Evolutionary conservation across 2,329 filamentous ascomycete genomes (phyloP), one percentile per base, ranked within the genome.

Genomic region (Diaporthe citri): DNA sequence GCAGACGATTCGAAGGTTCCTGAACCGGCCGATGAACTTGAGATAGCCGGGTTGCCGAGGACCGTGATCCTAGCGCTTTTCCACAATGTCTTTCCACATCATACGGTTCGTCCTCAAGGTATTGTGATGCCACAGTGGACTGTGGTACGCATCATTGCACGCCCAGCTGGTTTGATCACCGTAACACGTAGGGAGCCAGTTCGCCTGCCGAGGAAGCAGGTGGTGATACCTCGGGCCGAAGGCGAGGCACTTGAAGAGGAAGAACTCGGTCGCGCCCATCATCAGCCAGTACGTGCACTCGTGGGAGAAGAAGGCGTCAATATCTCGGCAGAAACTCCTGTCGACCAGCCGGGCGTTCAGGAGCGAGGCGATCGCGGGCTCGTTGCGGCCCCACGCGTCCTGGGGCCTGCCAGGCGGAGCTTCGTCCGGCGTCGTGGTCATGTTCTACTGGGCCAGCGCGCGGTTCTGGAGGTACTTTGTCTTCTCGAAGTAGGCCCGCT

Each of bases 181-280:
- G 17, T n/a, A 20, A 43, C 60, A 66, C 3, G 41, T 66, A 22
- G 60, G 60, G n/a, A 48, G 15, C 17, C 15, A 66, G 60, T 48
- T 34, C 41, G 60, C 41, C 17, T 66, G 60, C 20, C 60, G 28
- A 4, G 60, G 60, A 22, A 66, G 43, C 60, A 66, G 12, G 60
- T 66, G 60, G 28, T 66, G 60, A 10, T 66, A 48, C 28, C 60
- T 48, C 28, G 60, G 31, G 28, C 60, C 60, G 20, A 66, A 17
- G 3, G 60, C 41, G 28, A 51, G 60, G 9, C 60, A 66, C 28
- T 66, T 48, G 43, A 66, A 66, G 25, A 66, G 60, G 43, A 51
- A 66, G 43, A 66, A 66, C 20, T 66, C 60, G 28, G 60, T 66
- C 25, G 60, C 60, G 36, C 60, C 60, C 60, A 66, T 66, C 28